These are phyloP conservation scores for Beauveria rudraprayagi DNA, from an alignment of 2,329 filamentous ascomycete species.

Conservation along the genomic window DNA sequence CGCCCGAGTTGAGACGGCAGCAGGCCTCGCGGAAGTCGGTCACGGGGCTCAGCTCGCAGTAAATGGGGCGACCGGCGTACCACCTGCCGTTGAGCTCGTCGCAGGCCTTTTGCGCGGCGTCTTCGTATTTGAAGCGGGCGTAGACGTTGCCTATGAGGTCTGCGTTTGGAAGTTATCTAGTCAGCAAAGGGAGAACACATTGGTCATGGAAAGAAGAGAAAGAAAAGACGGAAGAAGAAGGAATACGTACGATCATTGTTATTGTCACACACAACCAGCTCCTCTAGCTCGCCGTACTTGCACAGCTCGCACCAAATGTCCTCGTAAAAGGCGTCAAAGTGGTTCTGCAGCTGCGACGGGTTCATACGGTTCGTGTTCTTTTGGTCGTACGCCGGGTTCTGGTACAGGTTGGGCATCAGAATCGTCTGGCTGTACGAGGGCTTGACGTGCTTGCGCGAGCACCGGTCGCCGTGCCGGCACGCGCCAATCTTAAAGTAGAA, in stretches of 20 bases:
- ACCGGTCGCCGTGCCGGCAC: conserved; percentile 95
- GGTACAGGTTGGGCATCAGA: conserved; percentile 96
- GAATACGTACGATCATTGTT: conserved; percentile 82
- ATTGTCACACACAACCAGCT: conserved; percentile 97
- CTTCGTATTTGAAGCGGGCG: conserved; percentile 99
- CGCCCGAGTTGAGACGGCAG: conserved; percentile 86
- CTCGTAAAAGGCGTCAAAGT: conserved; percentile 99
- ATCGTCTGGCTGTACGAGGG: conserved; percentile 97
- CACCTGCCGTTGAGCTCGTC: conserved; percentile 89
- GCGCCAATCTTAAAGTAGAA: conserved; percentile 99
- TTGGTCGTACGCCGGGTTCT: conserved; percentile 94
- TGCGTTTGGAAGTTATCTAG: conserved; percentile 22
- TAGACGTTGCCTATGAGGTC: conserved; percentile 98
- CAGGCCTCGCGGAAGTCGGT: conserved; percentile 98
- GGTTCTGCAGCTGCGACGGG: conserved; percentile 89
- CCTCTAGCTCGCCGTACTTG: conserved; percentile 95
- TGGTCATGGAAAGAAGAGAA: background rate
- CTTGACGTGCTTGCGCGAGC: conserved; percentile 98
- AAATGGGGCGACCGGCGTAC: conserved; percentile 96
- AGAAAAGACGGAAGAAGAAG: background rate
- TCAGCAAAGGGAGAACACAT: too few relatives aligned
- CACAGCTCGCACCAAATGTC: conserved; percentile 99
- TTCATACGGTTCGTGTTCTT: conserved; percentile 83
- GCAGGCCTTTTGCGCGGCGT: conserved; percentile 86
- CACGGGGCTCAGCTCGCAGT: conserved; percentile 93